These are phyloP conservation scores for Nymphaea thermarum DNA, from an alignment of 164 flowering plant species.

Conservation along the genomic window DNA sequence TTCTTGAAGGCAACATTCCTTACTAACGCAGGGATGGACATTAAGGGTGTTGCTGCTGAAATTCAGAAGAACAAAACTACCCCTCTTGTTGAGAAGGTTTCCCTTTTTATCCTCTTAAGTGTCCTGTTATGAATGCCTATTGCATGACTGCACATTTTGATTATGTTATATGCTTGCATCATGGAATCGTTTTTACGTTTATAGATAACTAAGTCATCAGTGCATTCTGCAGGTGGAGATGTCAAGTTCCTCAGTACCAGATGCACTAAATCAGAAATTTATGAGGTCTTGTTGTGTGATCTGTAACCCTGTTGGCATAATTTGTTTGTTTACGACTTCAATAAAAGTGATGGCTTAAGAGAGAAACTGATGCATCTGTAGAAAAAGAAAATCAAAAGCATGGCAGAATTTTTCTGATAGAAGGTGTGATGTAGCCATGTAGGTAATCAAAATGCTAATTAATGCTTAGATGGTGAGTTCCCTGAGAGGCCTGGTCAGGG, in stretches of 20 bases:
- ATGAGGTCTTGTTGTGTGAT: conserved; percentile 51
- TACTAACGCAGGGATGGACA: conserved; percentile 86
- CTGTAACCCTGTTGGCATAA: not conserved
- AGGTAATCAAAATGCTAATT: no score
- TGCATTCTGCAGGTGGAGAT: conserved; percentile 73
- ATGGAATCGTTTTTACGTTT: not conserved
- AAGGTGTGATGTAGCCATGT: no score
- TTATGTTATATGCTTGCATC: not conserved
- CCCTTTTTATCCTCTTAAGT: not conserved
- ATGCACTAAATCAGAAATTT: conserved; percentile 39
- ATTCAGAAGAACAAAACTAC: conserved; percentile 73
- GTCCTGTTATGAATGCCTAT: conserved; percentile 9
- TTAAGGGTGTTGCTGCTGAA: conserved; percentile 85
- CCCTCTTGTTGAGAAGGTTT: conserved; percentile 77
- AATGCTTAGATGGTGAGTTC: no score
- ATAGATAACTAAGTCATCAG: conserved; percentile 29
- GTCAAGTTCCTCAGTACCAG: conserved; percentile 49
- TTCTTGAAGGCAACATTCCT: conserved; percentile 28
- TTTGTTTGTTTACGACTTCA: not conserved
- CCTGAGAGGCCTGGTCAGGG: no score
- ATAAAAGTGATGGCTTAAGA: not conserved
- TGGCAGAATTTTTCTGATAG: no score
- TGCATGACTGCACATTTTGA: not conserved
- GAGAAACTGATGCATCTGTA: not conserved
- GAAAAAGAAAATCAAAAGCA: no score